Evolutionary conservation across 768 basidiomycete species (phyloP), one percentile per base, ranked within the genome.

Genomic region (Tremella yokohamensis): DNA sequence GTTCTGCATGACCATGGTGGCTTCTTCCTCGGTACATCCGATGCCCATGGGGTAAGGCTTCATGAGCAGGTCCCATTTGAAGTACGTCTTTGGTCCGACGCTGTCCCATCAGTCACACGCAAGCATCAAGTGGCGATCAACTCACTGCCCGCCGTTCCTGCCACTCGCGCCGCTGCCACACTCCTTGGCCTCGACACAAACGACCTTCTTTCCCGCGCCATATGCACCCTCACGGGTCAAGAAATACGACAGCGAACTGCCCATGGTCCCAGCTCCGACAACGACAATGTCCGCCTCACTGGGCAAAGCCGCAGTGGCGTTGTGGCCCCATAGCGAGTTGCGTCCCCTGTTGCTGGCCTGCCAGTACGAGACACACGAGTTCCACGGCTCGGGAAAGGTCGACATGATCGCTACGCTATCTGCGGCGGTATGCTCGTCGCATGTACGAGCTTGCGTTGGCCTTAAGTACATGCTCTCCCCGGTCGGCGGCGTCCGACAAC

Each of bases 281-380:
- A 69, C 50, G 12, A 65, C 62, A 22, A 44, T 51, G 29, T 65
- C 61, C 19, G 57, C 57, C 15, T 54, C 56, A 1, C 38, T 49
- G 3, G 66, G 64, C 2, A 69, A 42, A 11, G 40, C 3, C 3
- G n/a, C 52, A n/a, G 40, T 40, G 8, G 40, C 26, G 26, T 55
- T 53, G 37, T 69, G 57, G 22, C 56, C 55, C 44, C 49, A 69
- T 7, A 69, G 49, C 11, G 64, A 50, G 8, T 16, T 40, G 3
- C 39, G 51, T 8, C 67, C 67, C 16, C 67, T 50, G 42, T 69
- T 69, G 34, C 18, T 66, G 13, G 67, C 67, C 52, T 71, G 69
- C 69, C 69, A 71, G 53, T 71, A 65, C 8, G 69, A 71, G 24
- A 67, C 66, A 3, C 67, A 66, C 6, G 69, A 71, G 6, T 40